A percentile compares a stretch with the other conserved stretches of the same genome.
These are phyloP conservation scores for Mycena epipterygia DNA, from an alignment of 768 basidiomycete species.

Conservation along the genomic window DNA sequence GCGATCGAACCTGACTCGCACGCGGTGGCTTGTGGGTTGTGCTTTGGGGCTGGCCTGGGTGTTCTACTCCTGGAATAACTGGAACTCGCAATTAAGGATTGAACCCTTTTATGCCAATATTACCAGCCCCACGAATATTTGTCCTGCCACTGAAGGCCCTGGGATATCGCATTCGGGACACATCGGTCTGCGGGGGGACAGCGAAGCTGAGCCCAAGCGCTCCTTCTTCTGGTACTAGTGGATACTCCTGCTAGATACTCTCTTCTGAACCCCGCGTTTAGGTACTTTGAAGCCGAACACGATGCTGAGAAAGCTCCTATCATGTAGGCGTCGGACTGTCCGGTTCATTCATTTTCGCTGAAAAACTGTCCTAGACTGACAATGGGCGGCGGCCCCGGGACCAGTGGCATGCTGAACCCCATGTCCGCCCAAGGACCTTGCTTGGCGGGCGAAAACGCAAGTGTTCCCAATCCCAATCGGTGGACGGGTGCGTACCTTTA, in stretches of 20 bases:
- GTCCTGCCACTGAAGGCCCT: background rate
- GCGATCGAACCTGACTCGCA: background rate
- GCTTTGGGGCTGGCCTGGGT: background rate
- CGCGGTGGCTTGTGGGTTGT: background rate
- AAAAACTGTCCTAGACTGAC: constrained; percentile 40
- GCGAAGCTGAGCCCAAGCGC: constrained; percentile 37
- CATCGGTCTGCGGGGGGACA: constrained; percentile 49
- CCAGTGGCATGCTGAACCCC: constrained; percentile 45
- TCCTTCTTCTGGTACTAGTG: constrained; percentile 39
- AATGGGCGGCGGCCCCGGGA: constrained; percentile 52
- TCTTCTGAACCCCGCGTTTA: constrained; percentile 31
- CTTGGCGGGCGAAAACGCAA: constrained; percentile 37
- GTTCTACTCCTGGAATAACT: background rate
- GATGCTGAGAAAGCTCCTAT: constrained; percentile 44
- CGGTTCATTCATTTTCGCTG: background rate
- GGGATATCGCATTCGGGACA: constrained; percentile 42
- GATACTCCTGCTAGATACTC: background rate
- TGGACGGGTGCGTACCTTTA: constrained; percentile 34
- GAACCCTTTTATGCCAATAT: constrained; percentile 1
- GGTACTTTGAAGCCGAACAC: constrained; percentile 50
- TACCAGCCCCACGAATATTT: background rate
- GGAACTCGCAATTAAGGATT: background rate
- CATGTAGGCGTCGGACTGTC: constrained; percentile 38
- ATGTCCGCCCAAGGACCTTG: constrained; percentile 46
- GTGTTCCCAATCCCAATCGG: constrained; percentile 42